Conservation (phyloP, 179 eudicot species). For the Silene vulgaris region DNA sequence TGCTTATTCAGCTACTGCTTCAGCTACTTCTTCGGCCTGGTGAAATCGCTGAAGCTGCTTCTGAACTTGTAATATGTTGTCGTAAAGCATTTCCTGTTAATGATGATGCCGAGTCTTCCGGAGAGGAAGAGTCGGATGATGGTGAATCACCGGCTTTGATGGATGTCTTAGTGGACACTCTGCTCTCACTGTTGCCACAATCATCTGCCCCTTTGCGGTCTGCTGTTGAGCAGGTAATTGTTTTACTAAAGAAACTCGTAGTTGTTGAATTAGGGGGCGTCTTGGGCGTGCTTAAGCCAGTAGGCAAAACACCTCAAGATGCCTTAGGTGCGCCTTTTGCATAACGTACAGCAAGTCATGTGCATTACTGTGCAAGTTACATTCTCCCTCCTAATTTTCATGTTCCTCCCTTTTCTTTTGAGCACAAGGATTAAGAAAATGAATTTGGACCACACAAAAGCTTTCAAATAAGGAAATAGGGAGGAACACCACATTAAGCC, state of each 20-base stretch:
- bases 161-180: slow-evolving; percentile 89
- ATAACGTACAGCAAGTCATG: no score
- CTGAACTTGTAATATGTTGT: slow-evolving; percentile 79
- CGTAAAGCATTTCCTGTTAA: slow-evolving; percentile 58
- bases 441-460: no score
- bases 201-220: slow-evolving; percentile 82
- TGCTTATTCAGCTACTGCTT: slow-evolving; percentile 82
- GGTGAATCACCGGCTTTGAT: slow-evolving; percentile 61
- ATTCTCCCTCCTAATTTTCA: no score
- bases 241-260: background rate
- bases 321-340: no score
- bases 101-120: slow-evolving; percentile 54
- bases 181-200: slow-evolving; percentile 80
- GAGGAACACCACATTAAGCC: no score
- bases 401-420: no score
- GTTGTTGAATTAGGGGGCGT: background rate
- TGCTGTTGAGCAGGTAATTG: slow-evolving; percentile 76
- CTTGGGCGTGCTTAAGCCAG: no score
- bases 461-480: no score
- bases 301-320: no score
- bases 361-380: no score
- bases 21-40: slow-evolving; percentile 78
- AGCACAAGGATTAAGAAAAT: no score
- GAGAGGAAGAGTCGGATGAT: slow-evolving; percentile 61
- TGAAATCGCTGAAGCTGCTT: slow-evolving; percentile 73